A percentile compares a stretch with the other conserved stretches of the same genome.
phyloP scores from a whole-genome alignment of 2,329 filamentous ascomycete genomes.

The Curvularia spicifera region DNA sequence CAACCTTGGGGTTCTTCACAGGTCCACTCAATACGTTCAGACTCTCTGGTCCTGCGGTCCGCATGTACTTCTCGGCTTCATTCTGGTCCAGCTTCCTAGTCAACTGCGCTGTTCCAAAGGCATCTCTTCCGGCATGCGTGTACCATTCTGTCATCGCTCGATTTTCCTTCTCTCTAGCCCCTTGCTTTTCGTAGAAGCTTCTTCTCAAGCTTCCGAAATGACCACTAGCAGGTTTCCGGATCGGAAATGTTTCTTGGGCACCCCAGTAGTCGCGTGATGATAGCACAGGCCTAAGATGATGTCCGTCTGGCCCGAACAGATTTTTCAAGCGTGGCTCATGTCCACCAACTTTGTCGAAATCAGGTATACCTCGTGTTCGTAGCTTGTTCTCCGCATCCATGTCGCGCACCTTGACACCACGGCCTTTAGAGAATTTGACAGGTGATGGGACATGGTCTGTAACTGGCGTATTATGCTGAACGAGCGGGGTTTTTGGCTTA shows the following conservation, averaged over 20 bases:
- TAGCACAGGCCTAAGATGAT: conserved; percentile 58
- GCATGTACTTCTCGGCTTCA: conserved; percentile 54
- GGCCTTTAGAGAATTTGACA: conserved; percentile 23
- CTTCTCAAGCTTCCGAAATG: conserved; percentile 47
- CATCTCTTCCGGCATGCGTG: conserved; percentile 49
- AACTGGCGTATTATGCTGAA: conserved; percentile 11
- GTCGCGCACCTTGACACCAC: conserved; percentile 21
- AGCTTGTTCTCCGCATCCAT: conserved; percentile 22
- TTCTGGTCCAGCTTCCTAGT: conserved; percentile 44
- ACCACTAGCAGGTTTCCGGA: conserved; percentile 26
- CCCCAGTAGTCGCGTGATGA: conserved; percentile 60
- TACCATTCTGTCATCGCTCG: conserved; percentile 62
- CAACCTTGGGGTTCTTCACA: conserved; percentile 52
- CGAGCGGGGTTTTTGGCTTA: conserved; percentile 4
- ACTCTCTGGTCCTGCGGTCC: conserved; percentile 35
- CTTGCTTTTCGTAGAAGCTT: conserved; percentile 54
- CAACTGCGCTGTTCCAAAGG: conserved; percentile 54
- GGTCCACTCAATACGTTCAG: conserved; percentile 60
- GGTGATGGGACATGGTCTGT: conserved; percentile 16
- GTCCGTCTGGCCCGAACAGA: conserved; percentile 58
- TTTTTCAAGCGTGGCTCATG: conserved; percentile 54
- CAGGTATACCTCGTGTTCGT: conserved; percentile 38
- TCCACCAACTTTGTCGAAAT: conserved; percentile 41
- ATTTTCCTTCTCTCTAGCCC: conserved; percentile 54
- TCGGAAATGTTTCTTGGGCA: conserved; percentile 59